Conservation (phyloP, 1,284 basidiomycete species). For the Ustilago tritici region DNA sequence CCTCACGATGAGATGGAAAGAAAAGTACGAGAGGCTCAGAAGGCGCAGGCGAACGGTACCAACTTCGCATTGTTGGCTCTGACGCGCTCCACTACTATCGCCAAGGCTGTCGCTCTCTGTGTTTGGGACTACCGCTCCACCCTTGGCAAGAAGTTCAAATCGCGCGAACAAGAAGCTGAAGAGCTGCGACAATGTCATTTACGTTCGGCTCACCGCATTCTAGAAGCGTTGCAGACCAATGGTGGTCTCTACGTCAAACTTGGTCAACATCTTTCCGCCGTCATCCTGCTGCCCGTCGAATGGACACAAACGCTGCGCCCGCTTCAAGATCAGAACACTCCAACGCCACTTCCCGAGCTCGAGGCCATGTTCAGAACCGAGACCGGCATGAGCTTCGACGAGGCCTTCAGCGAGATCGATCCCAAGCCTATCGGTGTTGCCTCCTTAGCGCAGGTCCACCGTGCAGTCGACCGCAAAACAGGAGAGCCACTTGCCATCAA, state of each 20-base stretch:
- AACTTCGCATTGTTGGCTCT: constrained; percentile 62
- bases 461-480: constrained; percentile 77
- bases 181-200: constrained; percentile 65
- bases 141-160: constrained; percentile 55
- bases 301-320: constrained; percentile 76
- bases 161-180: constrained; percentile 52
- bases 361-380: constrained; percentile 67
- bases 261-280: constrained; percentile 74
- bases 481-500: constrained; percentile 85
- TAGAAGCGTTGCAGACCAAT: constrained; percentile 73
- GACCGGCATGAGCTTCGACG: constrained; percentile 65
- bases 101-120: constrained; percentile 66
- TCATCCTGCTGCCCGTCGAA: constrained; percentile 83
- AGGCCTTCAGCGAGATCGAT: constrained; percentile 79
- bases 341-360: constrained; percentile 67
- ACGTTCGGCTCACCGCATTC: constrained; percentile 64
- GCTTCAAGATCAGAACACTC: constrained; percentile 69
- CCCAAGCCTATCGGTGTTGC: constrained; percentile 92
- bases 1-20: constrained; percentile 60
- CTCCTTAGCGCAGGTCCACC: constrained; percentile 92
- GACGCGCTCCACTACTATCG: constrained; percentile 64
- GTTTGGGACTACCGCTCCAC: constrained; percentile 68
- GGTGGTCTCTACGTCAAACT: constrained; percentile 95
- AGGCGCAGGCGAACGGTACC: constrained; percentile 42
- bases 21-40: constrained; percentile 54